A percentile compares a stretch with the other conserved stretches of the same genome.
These are phyloP conservation scores for Yarrowia yakushimensis DNA, from an alignment of 805 yeast species.

Conservation along the genomic window DNA sequence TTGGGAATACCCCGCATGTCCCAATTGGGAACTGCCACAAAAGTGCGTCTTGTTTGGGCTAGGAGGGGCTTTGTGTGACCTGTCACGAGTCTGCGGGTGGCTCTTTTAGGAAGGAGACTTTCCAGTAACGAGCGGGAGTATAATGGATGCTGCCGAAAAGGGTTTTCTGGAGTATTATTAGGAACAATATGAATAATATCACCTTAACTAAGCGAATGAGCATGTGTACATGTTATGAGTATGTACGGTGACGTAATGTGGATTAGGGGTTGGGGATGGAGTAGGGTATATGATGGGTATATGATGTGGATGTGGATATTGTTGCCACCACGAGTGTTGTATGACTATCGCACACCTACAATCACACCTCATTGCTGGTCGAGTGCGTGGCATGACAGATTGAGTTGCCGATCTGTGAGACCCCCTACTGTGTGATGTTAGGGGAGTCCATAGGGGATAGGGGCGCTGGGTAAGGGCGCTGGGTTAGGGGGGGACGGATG, in stretches of 20 bases:
- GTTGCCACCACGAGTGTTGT: neutral
- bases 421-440: neutral
- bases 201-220: too few species aligned
- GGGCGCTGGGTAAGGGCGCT: too few species aligned
- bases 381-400: slow-evolving; percentile 7
- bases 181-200: too few species aligned
- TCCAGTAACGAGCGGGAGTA: neutral
- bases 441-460: too few species aligned
- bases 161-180: neutral
- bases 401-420: slow-evolving; percentile 16
- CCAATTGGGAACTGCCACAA: neutral
- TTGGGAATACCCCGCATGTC: neutral
- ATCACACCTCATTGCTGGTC: too few species aligned
- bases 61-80: neutral
- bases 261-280: too few species aligned
- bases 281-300: too few species aligned
- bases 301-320: too few species aligned
- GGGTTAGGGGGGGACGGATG: neutral
- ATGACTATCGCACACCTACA: too few species aligned
- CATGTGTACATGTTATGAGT: too few species aligned
- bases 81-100: neutral
- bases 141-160: neutral
- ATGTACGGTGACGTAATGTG: too few species aligned
- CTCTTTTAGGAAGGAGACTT: neutral
- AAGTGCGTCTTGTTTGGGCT: neutral